Evolutionary conservation across 1,284 basidiomycete genomes (phyloP).

Genomic region (Laetiporus sulphureus): DNA sequence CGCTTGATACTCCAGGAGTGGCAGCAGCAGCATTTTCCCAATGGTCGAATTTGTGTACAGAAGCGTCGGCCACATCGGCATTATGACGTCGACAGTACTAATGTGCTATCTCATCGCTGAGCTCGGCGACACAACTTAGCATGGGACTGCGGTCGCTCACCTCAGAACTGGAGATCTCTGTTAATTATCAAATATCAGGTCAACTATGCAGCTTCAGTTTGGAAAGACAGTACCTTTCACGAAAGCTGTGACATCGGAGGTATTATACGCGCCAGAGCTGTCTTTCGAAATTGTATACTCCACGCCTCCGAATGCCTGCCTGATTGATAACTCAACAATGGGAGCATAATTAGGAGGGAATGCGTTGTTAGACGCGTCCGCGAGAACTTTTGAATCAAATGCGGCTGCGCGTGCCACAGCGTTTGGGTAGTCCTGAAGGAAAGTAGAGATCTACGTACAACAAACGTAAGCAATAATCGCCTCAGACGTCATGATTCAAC

Average conservation of each 20-base stretch:
- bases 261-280: conserved; percentile 44
- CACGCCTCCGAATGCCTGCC: conserved; percentile 53
- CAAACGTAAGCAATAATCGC: not conserved
- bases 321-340: conserved; percentile 49
- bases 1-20: conserved; percentile 59
- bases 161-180: conserved; percentile 64
- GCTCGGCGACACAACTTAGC: not conserved
- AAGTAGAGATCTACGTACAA: conserved; percentile 41
- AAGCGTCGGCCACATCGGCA: conserved; percentile 59
- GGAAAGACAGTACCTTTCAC: conserved; percentile 44
- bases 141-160: conserved; percentile 28
- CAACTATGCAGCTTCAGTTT: too few relatives aligned
- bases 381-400: conserved; percentile 48
- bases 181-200: not conserved
- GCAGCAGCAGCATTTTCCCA: conserved; percentile 55
- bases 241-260: conserved; percentile 51
- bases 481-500: not conserved
- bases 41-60: conserved; percentile 57
- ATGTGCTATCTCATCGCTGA: conserved; percentile 15
- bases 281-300: conserved; percentile 56
- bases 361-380: conserved; percentile 35
- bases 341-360: conserved; percentile 54
- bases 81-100: conserved; percentile 71
- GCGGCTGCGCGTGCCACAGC: conserved; percentile 41
- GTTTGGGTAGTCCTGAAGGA: conserved; percentile 44